A percentile compares a stretch with the other conserved stretches of the same genome.
phyloP scores from a whole-genome alignment of 2,329 filamentous ascomycete species.

The Aspergillus ochraceus region DNA sequence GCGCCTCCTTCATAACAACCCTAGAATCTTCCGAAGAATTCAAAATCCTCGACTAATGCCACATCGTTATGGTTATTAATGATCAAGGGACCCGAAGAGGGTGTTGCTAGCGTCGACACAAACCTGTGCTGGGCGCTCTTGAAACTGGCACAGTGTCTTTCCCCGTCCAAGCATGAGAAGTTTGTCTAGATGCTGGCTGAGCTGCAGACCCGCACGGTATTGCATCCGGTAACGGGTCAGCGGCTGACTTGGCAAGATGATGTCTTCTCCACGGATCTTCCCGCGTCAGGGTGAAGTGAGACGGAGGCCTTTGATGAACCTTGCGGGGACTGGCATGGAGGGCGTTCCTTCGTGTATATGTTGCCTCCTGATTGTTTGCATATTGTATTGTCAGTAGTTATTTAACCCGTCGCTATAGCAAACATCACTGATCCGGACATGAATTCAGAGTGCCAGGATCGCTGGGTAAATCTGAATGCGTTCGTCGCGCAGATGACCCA shows the following conservation, averaged over 20 bases:
- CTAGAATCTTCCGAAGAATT: not conserved
- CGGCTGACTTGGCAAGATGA: not conserved
- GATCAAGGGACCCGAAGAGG: not conserved
- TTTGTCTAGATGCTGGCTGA: not conserved
- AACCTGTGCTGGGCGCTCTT: not conserved
- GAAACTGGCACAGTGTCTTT: not conserved
- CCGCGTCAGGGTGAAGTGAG: not conserved
- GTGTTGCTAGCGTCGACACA: not conserved
- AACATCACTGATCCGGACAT: not conserved
- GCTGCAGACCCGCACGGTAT: not conserved
- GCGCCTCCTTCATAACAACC: not conserved
- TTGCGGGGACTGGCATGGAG: not conserved
- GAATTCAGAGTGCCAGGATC: slow-evolving; percentile 41
- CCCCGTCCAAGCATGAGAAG: not conserved
- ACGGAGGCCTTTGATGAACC: not conserved
- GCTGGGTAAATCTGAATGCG: slow-evolving; percentile 1
- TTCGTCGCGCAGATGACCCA: slow-evolving; percentile 21
- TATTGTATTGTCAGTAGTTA: too few relatives aligned
- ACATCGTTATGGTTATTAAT: not conserved
- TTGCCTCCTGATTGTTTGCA: too few relatives aligned
- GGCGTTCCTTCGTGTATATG: too few relatives aligned
- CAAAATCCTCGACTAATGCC: not conserved
- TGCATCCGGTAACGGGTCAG: not conserved
- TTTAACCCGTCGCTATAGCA: too few relatives aligned
- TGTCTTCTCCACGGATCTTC: not conserved